Percentiles rank a stretch among this genome's conserved stretches.
These are phyloP conservation scores for Fusarium nygamai DNA, from an alignment of 2,329 filamentous ascomycete genomes.

Conservation along the genomic window DNA sequence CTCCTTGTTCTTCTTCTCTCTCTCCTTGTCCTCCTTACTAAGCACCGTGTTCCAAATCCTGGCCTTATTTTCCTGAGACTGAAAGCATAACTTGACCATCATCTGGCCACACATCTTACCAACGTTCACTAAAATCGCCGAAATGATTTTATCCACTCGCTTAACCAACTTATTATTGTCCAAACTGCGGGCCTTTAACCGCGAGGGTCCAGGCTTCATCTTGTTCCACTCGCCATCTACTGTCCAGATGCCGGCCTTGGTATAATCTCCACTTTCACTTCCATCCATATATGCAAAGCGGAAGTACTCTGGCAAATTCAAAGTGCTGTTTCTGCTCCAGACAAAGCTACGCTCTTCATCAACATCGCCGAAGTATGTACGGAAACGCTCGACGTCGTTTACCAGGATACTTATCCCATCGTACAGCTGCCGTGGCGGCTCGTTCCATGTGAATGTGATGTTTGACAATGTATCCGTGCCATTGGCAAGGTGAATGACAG, in stretches of 20 bases:
- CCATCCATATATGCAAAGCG: constrained; percentile 79
- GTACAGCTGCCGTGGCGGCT: constrained; percentile 60
- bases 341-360: constrained; percentile 59
- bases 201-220: constrained; percentile 71
- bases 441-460: constrained; percentile 69
- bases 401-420: constrained; percentile 84
- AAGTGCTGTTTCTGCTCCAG: constrained; percentile 63
- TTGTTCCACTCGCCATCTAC: constrained; percentile 70
- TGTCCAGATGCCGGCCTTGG: constrained; percentile 77
- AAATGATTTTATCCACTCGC: too few species aligned
- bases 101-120: too few species aligned
- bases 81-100: too few species aligned
- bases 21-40: too few species aligned
- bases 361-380: constrained; percentile 73
- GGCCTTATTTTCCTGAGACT: too few species aligned
- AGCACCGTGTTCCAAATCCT: too few species aligned
- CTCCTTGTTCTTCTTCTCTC: too few species aligned
- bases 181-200: constrained; percentile 47
- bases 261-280: constrained; percentile 73
- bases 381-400: constrained; percentile 85
- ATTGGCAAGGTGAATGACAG: constrained; percentile 56
- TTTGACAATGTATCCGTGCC: constrained; percentile 62
- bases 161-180: constrained; percentile 25
- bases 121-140: too few species aligned
- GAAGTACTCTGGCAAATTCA: constrained; percentile 74